These are phyloP conservation scores for Capsicum rhomboideum DNA, from an alignment of 257 asterid genomes.

Conservation along the genomic window DNA sequence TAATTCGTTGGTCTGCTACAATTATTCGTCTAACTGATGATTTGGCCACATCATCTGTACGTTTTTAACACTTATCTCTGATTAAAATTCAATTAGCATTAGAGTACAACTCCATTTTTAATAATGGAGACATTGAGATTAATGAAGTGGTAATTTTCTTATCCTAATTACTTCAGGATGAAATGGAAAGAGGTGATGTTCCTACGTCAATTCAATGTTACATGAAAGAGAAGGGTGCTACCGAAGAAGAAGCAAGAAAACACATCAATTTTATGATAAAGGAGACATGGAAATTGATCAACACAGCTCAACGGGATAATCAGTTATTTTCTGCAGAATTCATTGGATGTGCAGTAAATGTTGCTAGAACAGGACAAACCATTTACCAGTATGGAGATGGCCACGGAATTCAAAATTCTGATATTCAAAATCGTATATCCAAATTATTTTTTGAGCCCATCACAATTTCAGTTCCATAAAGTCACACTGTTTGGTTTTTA, in stretches of 20 bases:
- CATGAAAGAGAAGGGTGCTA: constrained; percentile 8
- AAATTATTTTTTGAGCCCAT: neutral
- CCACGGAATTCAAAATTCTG: neutral
- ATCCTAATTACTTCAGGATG: neutral
- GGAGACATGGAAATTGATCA: constrained; percentile 11
- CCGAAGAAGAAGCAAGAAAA: constrained; percentile 10
- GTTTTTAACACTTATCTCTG: neutral
- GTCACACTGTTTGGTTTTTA: too few relatives aligned
- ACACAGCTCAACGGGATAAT: neutral
- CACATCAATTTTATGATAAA: neutral
- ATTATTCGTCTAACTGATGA: constrained; percentile 17
- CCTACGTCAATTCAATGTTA: constrained; percentile 5
- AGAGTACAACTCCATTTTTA: too few relatives aligned
- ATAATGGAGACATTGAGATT: too few relatives aligned
- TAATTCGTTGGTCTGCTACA: constrained; percentile 16
- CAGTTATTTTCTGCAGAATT: neutral
- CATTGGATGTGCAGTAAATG: neutral
- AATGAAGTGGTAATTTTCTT: neutral
- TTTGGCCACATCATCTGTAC: constrained; percentile 26
- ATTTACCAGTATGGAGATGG: neutral
- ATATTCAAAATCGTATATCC: neutral
- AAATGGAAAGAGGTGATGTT: neutral
- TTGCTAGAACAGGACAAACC: neutral
- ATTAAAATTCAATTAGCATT: too few relatives aligned
- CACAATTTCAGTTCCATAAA: too few relatives aligned